Conservation (phyloP, 1,139 yeast species). For the Pneumocystis carinii region DNA sequence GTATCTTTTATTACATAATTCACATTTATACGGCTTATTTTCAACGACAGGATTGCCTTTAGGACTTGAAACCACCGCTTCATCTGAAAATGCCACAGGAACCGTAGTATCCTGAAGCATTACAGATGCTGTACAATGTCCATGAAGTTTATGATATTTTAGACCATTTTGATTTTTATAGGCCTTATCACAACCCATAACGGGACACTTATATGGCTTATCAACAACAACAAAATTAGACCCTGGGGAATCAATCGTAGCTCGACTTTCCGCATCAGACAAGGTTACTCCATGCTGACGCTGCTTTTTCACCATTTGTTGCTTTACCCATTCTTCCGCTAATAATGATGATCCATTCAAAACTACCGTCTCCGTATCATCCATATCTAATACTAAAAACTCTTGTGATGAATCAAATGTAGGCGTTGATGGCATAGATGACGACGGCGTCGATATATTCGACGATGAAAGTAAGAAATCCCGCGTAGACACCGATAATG, state of each 20-base stretch:
- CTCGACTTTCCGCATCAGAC: not conserved
- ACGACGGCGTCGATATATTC: constrained; percentile 10
- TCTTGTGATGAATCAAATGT: constrained; percentile 6
- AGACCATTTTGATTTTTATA: constrained; percentile 95
- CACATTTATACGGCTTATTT: constrained; percentile 96
- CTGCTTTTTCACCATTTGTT: not conserved
- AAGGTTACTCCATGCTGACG: not conserved
- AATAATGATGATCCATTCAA: constrained; percentile 10
- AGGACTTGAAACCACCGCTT: not conserved
- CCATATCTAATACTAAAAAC: constrained; percentile 4
- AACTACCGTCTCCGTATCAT: constrained; percentile 1
- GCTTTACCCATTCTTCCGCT: constrained; percentile 10
- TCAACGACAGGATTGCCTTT: constrained; percentile 38
- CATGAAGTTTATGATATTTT: constrained; percentile 89
- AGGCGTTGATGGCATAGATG: constrained; percentile 12
- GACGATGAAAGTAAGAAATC: constrained; percentile 10
- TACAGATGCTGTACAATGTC: constrained; percentile 30
- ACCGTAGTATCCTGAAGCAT: constrained; percentile 1
- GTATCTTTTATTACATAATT: constrained; percentile 93
- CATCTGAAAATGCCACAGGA: constrained; percentile 2
- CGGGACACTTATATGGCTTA: constrained; percentile 95
- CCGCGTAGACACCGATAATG: constrained; percentile 4
- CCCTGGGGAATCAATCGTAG: constrained; percentile 19
- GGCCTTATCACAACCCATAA: constrained; percentile 92
- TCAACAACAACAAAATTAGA: constrained; percentile 27